phyloP scores from a whole-genome alignment of 2,329 filamentous ascomycete genomes.

The Coniochaeta ligniaria region DNA sequence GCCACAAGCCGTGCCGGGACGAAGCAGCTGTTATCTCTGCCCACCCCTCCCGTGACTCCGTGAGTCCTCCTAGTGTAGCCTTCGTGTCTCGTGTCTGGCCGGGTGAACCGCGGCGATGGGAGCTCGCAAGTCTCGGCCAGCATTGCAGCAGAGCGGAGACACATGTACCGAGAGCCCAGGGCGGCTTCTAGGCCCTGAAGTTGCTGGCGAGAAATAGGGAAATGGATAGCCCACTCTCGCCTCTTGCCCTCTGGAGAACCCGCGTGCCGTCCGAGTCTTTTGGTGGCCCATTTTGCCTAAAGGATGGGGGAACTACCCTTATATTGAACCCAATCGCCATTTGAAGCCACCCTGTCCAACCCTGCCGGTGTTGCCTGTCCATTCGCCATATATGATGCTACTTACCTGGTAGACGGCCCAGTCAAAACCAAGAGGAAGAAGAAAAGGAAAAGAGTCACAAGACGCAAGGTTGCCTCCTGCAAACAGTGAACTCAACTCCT shows the following conservation, averaged over 20 bases:
- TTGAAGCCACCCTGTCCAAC: not conserved
- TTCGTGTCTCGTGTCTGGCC: not conserved
- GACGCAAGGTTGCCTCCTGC: not conserved
- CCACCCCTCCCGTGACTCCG: not conserved
- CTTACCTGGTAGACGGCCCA: not conserved
- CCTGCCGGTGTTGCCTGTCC: not conserved
- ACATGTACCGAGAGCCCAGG: not conserved
- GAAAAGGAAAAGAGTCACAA: not conserved
- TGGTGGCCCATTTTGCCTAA: constrained; percentile 1
- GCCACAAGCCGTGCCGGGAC: not conserved
- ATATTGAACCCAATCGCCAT: constrained; percentile 2
- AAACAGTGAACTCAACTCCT: not conserved
- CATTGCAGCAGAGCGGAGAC: not conserved
- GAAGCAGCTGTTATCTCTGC: not conserved
- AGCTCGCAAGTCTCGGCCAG: not conserved
- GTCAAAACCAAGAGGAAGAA: not conserved
- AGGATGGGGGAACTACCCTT: not conserved
- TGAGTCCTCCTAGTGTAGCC: not conserved
- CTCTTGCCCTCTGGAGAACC: not conserved
- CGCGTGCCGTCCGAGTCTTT: not conserved
- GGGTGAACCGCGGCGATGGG: not conserved
- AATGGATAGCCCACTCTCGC: not conserved
- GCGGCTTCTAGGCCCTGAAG: not conserved
- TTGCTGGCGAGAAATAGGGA: not conserved
- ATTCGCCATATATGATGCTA: not conserved